Evolutionary conservation across 805 yeast genomes (phyloP), one percentile per base, ranked within the genome.

Genomic region (Lipomyces kockii): DNA sequence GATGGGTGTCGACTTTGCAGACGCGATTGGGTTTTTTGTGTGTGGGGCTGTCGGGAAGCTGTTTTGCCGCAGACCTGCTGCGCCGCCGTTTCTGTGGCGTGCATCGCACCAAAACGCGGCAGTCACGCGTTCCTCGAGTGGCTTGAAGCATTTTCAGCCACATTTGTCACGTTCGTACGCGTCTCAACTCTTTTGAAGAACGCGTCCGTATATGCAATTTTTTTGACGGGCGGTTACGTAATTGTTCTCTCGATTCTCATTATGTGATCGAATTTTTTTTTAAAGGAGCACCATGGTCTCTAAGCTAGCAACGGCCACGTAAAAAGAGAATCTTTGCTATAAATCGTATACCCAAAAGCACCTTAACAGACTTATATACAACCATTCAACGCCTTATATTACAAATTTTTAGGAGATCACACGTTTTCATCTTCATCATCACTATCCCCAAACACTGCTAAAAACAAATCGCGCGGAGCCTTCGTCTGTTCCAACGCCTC

Each of bases 381-480:
- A 43, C 49, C 49, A 5, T 17, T 43, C 49, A 43, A n/a, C 49
- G 49, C 49, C 49, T 17, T 43, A 43, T 43, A 5, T n/a, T 43
- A 43, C 49, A 43, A 6, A 17, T 8, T 7, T n/a, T n/a, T 5
- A 7, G 5, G 3, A 4, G 11, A 43, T 43, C 11, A 43, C 8
- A 12, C 49, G n/a, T 25, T 25, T 25, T 52, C 55, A 20, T 62
- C 64, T 12, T 60, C 63, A 22, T 25, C 59, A 49, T 37, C 61
- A 25, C 70, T 70, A 43, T 62, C 69, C 32, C 77, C 76, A 63
- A 75, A 74, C 3, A 74, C 64, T 11, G 63, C 61, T 6, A 62
- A 57, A 61, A 74, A 75, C 39, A 74, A 58, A 49, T 74, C 75
- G 1, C 25, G 22, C 6, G 76, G 71, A 5, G 76, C 74, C 32